These are phyloP conservation scores for Fusarium nodosum DNA, from an alignment of 2,329 filamentous ascomycete genomes.

Conservation along the genomic window DNA sequence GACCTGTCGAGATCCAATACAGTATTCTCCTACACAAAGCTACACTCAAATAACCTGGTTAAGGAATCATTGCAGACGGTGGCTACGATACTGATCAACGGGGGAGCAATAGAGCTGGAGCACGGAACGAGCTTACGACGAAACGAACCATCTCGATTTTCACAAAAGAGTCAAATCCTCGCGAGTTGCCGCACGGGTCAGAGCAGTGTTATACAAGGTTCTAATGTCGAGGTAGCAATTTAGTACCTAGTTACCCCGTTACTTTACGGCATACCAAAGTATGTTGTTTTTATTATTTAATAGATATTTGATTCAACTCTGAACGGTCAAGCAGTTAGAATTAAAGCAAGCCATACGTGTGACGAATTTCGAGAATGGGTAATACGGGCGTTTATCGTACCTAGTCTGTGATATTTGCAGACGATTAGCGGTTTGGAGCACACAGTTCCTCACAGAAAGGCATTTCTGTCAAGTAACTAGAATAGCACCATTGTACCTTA, in stretches of 20 bases:
- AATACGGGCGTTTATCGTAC: background rate
- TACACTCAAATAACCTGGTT: background rate
- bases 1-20: background rate
- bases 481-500: no score
- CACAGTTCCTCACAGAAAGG: background rate
- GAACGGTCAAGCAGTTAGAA: background rate
- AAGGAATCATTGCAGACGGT: background rate
- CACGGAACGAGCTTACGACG: background rate
- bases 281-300: conserved; percentile 2
- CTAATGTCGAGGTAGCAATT: background rate
- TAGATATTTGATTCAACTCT: background rate
- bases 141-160: background rate
- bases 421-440: background rate
- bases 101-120: background rate
- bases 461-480: background rate
- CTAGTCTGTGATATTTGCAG: background rate
- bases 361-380: background rate
- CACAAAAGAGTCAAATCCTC: background rate
- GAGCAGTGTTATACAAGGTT: background rate
- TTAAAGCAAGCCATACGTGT: background rate
- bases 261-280: conserved; percentile 1
- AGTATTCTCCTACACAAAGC: background rate
- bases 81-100: background rate
- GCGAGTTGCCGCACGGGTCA: background rate
- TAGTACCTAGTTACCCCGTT: background rate